A percentile compares a stretch with the other conserved stretches of the same genome.
phyloP scores from a whole-genome alignment of 345 rosid species.

The Barbarea vulgaris region DNA sequence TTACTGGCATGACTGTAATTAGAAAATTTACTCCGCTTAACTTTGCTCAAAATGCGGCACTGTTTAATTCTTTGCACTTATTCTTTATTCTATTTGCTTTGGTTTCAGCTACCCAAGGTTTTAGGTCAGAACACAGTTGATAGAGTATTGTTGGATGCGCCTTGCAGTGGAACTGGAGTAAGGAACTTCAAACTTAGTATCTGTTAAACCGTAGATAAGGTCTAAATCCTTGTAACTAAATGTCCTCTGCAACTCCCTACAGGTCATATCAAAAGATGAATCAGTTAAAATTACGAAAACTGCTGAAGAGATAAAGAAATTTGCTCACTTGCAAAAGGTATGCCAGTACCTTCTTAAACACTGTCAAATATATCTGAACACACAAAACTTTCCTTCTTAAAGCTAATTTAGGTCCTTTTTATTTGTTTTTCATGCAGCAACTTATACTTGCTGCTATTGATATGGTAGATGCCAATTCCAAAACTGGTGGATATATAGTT shows the following conservation, averaged over 20 bases:
- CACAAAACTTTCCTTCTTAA: neutral
- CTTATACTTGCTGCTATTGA: constrained; percentile 85
- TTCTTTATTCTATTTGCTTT: neutral
- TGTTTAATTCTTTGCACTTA: neutral
- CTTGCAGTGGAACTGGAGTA: constrained; percentile 98
- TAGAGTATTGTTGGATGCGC: constrained; percentile 87
- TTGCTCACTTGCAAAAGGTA: constrained; percentile 92
- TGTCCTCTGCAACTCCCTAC: constrained; percentile 22
- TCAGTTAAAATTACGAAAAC: constrained; percentile 90
- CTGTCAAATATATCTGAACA: constrained; percentile 52
- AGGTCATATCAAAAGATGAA: constrained; percentile 97
- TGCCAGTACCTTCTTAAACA: constrained; percentile 21
- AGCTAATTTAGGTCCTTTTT: neutral
- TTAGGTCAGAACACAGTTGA: constrained; percentile 72
- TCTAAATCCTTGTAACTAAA: constrained; percentile 15
- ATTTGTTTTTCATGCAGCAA: constrained; percentile 53
- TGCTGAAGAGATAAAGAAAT: constrained; percentile 72
- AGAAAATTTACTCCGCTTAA: neutral
- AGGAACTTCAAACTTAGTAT: constrained; percentile 36
- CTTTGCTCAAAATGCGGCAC: neutral
- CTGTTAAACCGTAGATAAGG: neutral
- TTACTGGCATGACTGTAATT: neutral
- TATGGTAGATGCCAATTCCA: constrained; percentile 86
- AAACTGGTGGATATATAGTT: constrained; percentile 82
- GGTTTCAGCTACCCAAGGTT: constrained; percentile 69